Base-by-base conservation (phyloP, 768 basidiomycete species). In the Hericium coralloides region DNA sequence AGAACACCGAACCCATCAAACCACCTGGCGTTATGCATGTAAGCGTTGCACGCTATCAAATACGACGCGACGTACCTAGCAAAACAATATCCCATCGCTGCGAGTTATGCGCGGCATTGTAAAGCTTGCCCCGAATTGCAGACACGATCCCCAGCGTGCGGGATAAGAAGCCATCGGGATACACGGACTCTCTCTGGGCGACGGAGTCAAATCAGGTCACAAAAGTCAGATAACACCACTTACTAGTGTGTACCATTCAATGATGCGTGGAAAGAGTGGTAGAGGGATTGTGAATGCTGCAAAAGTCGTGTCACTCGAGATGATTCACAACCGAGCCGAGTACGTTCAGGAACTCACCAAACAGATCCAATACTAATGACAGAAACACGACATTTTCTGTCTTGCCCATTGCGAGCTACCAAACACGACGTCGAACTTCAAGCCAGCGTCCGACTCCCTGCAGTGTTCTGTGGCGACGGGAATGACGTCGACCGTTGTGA, bases 201-300 rank as follows among this genome's bases (percentile, higher is more conserved):
- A 31, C 31, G 31, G 31, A 31, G 31, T 31, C 31, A 31, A 17
- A 36, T 36, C 22, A 12, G 31, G 49, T 22, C n/a, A 12, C 51
- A 54, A 36, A 56, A 9, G n/a, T 38, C 43, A 54, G 20, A 31
- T 50, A 12, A 20, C 22, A 1, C 55, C 18, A 43, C 41, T 38
- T 31, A 17, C 26, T 43, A 25, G 52, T 36, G 84, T 85, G 67
- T 93, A 95, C 89, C 89, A 93, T 72, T 95, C 87, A 45, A 97
- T 94, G 52, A 98, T 76, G n/a, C 95, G 83, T n/a, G 95, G 95
- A 70, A 98, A 98, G 31, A 98, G 81, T 20, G 95, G 95, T n/a
- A 98, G 78, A 10, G 93, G 94, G 49, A 95, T 89, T 22, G 92
- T 97, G 71, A 95, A 95, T 12, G 92, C 91, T 79, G 78, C 74